phyloP scores from a whole-genome alignment of 345 rosid genomes.

The Euphorbia pulcherrima region DNA sequence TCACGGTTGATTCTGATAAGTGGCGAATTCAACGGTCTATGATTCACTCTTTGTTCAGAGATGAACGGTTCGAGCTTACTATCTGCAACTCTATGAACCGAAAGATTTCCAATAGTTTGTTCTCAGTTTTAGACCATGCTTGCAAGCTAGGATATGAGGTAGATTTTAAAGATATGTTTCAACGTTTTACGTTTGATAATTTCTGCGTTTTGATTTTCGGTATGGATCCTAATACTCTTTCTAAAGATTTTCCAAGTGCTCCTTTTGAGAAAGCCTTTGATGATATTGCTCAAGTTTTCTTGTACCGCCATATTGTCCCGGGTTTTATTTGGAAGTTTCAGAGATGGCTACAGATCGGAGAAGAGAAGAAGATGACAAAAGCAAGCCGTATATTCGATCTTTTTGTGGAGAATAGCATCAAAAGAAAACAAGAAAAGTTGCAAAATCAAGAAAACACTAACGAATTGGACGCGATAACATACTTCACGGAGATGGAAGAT shows the following conservation, averaged over 20 bases:
- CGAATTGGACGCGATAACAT: slow-evolving; percentile 17
- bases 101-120: slow-evolving; percentile 8
- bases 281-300: slow-evolving; percentile 4
- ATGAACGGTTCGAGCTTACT: neutral
- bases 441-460: neutral
- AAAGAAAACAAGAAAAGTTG: neutral
- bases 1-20: no score
- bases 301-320: slow-evolving; percentile 11
- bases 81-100: neutral
- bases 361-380: slow-evolving; percentile 11
- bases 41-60: neutral
- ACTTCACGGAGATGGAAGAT: neutral
- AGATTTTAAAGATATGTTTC: slow-evolving; percentile 11
- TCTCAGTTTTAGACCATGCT: neutral
- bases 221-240: slow-evolving; percentile 20
- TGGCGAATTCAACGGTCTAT: slow-evolving; percentile 18
- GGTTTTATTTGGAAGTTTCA: slow-evolving; percentile 15
- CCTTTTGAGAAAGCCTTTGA: slow-evolving; percentile 13
- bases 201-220: slow-evolving; percentile 18
- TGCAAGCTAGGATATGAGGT: neutral
- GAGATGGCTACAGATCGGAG: slow-evolving; percentile 17
- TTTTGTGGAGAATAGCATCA: slow-evolving; percentile 2
- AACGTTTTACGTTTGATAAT: slow-evolving; percentile 28
- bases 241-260: neutral
- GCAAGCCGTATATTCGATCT: slow-evolving; percentile 1